Conservation (phyloP, 2,329 filamentous ascomycete species). For the Pseudogymnoascus sp. region DNA sequence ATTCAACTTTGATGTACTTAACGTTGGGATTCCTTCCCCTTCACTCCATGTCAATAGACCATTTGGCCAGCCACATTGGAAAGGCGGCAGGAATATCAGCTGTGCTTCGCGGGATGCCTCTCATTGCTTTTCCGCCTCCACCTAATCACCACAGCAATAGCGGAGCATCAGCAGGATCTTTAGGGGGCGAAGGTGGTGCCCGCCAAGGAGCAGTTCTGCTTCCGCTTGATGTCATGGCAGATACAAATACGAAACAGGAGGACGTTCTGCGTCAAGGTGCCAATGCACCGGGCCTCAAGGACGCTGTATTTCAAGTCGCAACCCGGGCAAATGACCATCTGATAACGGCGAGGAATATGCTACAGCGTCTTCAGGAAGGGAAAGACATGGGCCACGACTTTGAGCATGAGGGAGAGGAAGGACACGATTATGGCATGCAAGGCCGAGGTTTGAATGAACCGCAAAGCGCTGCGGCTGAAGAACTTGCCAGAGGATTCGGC, state of each 20-base stretch:
- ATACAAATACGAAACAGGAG: constrained; percentile 74
- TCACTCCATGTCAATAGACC: constrained; percentile 77
- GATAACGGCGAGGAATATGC: constrained; percentile 88
- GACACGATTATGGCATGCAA: constrained; percentile 41
- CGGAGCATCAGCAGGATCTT: constrained; percentile 32
- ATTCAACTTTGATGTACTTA: constrained; percentile 85
- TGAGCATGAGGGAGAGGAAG: constrained; percentile 75
- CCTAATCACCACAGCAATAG: constrained; percentile 49
- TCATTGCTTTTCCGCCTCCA: constrained; percentile 72
- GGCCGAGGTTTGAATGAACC: neutral
- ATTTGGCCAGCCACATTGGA: constrained; percentile 89
- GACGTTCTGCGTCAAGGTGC: constrained; percentile 78
- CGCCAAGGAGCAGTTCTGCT: constrained; percentile 65
- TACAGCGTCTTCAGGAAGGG: constrained; percentile 69
- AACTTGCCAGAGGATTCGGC: constrained; percentile 64
- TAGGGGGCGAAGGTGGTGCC: constrained; percentile 26
- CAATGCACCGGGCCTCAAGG: constrained; percentile 70
- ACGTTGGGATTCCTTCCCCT: constrained; percentile 74
- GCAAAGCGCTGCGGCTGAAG: constrained; percentile 33
- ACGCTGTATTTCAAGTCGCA: constrained; percentile 86
- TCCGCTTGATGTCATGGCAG: constrained; percentile 84
- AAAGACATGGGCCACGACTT: constrained; percentile 76
- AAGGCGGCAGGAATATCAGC: constrained; percentile 87
- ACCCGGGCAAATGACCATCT: constrained; percentile 93
- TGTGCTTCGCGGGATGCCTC: constrained; percentile 76